Base-by-base conservation (phyloP, 148 eudicot genomes). In the Heliamphora exappendiculata region DNA sequence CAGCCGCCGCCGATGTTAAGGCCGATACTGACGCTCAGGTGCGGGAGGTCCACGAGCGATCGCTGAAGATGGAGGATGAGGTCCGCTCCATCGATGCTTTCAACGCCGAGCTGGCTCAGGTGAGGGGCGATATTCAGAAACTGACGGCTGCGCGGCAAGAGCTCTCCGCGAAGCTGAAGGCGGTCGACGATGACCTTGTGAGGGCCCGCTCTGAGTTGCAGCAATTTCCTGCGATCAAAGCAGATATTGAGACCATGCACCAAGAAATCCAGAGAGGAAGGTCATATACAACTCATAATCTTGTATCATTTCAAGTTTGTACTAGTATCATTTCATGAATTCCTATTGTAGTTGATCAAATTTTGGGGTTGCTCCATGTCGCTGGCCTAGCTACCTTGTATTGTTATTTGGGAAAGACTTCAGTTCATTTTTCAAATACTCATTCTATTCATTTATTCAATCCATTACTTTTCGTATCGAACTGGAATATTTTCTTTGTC, bases 231-330 rank as follows among this genome's bases (percentile, higher is more conserved):
- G 85, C 67, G 33, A 72, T 92, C 37, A 86, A 83, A 70, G 84
- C 82, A 36, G 91, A 92, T 55, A 81, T 89, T 72, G 89, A 89
- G 41, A 42, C 72, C 22, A 73, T 87, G 85, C 85, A 70, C 19
- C 85, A 81, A 13, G 92, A 92, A 33, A 80, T 94, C 7, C 79
- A 81, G 19, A 84, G 82, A 82, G 98, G 97, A 85, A 95, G 96
- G 98, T 94, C 58, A 3, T 62, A 60, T 50, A 22, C 47, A 33
- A 76, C n/a, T 51, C 50, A 20, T n/a, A n/a, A n/a, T n/a, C n/a
- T n/a, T n/a, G n/a, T n/a, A n/a, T n/a, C n/a, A n/a, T n/a, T n/a
- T n/a, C n/a, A n/a, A n/a, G n/a, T n/a, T n/a, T n/a, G n/a, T n/a
- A n/a, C n/a, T n/a, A n/a, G n/a, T n/a, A n/a, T n/a, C n/a, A n/a